phyloP scores from a whole-genome alignment of 768 basidiomycete species.

The Lenzites betulinus region DNA sequence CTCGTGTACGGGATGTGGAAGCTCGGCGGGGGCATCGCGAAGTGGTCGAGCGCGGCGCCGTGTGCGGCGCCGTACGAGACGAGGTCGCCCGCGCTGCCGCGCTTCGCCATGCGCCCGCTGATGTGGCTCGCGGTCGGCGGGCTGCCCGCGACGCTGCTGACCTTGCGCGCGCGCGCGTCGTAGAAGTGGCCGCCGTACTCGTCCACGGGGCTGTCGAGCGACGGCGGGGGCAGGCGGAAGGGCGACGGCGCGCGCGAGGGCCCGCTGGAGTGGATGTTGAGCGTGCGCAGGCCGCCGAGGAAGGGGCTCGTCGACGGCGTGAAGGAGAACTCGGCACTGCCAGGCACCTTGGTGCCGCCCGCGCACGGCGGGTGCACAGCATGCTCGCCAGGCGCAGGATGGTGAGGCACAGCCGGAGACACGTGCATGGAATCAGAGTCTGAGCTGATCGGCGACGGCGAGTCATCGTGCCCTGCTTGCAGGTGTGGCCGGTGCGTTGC shows the following conservation, averaged over 20 bases:
- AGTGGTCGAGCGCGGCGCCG: constrained; percentile 30
- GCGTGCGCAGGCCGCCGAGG: constrained; percentile 72
- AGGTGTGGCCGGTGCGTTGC: constrained; percentile 30
- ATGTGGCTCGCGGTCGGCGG: constrained; percentile 34
- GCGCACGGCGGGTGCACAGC: constrained; percentile 30
- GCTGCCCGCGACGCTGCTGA: constrained; percentile 39
- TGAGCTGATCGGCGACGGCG: constrained; percentile 70
- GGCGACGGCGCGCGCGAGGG: constrained; percentile 75
- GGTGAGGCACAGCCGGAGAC: constrained; percentile 31
- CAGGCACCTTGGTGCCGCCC: constrained; percentile 38
- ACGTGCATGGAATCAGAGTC: constrained; percentile 51
- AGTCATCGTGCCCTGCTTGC: constrained; percentile 51
- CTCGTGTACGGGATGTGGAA: constrained; percentile 30
- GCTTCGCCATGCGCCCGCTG: constrained; percentile 27
- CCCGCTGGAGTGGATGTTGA: constrained; percentile 72
- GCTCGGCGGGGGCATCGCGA: constrained; percentile 20
- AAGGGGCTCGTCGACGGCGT: constrained; percentile 82
- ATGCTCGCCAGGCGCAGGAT: constrained; percentile 22
- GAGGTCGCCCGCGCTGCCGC: constrained; percentile 34
- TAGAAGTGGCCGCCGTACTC: constrained; percentile 22
- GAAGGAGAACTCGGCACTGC: constrained; percentile 40
- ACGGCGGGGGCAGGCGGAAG: constrained; percentile 58
- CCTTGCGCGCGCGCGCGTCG: constrained; percentile 25
- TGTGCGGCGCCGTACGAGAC: constrained; percentile 31
- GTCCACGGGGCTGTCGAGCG: constrained; percentile 36